Percentiles rank a stretch among this genome's conserved stretches.
These are phyloP conservation scores for Withania somnifera DNA, from an alignment of 305 asterid species.

Conservation along the genomic window DNA sequence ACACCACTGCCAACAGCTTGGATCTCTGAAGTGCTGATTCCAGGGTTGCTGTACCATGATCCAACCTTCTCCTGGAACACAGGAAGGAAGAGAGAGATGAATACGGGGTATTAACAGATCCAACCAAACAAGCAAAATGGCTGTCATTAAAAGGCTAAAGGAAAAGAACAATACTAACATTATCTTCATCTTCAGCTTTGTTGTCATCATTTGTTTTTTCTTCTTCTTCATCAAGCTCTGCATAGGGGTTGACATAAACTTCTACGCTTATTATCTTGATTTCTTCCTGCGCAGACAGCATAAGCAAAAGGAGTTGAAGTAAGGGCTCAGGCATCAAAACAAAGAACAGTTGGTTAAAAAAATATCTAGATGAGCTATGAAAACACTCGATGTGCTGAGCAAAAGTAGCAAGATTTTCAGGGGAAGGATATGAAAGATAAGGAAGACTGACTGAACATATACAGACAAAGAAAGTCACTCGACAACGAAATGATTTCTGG, in stretches of 20 bases:
- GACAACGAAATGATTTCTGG: neutral
- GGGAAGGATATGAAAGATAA: neutral
- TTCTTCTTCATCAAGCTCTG: slow-evolving; percentile 73
- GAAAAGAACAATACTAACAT: slow-evolving; percentile 29
- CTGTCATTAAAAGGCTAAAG: neutral
- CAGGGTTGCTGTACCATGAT: slow-evolving; percentile 94
- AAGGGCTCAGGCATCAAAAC: neutral
- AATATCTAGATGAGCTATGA: neutral
- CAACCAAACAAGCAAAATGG: neutral
- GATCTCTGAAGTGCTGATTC: slow-evolving; percentile 32
- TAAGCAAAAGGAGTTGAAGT: neutral
- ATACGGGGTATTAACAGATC: neutral
- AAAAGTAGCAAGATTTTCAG: neutral
- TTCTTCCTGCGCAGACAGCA: slow-evolving; percentile 50
- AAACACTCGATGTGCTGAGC: neutral
- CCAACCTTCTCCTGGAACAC: slow-evolving; percentile 75
- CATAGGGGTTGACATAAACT: slow-evolving; percentile 75
- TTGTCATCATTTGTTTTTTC: slow-evolving; percentile 43
- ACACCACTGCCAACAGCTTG: slow-evolving; percentile 60
- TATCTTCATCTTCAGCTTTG: slow-evolving; percentile 54
- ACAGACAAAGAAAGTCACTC: neutral
- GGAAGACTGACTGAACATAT: neutral
- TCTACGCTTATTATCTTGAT: slow-evolving; percentile 72
- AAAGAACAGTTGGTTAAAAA: neutral
- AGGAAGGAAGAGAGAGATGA: neutral